phyloP scores from a whole-genome alignment of 345 rosid species.

The Populus alba region DNA sequence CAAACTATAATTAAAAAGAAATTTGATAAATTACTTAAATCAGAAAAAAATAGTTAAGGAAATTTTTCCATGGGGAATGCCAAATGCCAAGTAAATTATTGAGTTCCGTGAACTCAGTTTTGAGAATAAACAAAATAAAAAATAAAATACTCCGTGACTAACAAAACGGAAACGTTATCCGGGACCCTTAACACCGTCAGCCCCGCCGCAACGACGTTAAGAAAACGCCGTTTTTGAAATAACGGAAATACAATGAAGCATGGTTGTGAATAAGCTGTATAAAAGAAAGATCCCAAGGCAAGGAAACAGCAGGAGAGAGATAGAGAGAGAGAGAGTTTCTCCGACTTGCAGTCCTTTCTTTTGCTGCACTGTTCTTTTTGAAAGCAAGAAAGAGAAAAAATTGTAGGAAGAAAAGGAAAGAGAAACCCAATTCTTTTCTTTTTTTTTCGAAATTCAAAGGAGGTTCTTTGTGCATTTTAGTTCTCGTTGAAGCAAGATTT shows the following conservation, averaged over 20 bases:
- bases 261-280: constrained; percentile 27
- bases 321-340: constrained; percentile 17
- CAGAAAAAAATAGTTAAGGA: too few relatives aligned
- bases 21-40: background rate
- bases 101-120: constrained; percentile 25
- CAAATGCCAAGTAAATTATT: constrained; percentile 20
- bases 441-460: constrained; percentile 18
- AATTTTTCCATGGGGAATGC: constrained; percentile 35
- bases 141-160: background rate
- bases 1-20: too few relatives aligned
- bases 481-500: background rate
- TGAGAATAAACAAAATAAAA: background rate
- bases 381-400: background rate
- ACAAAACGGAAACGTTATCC: background rate
- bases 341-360: constrained; percentile 16
- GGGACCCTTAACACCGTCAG: constrained; percentile 40
- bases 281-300: constrained; percentile 35
- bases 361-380: constrained; percentile 17
- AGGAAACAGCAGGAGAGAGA: constrained; percentile 21
- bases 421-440: background rate
- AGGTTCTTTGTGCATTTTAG: constrained; percentile 31
- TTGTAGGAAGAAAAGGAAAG: too few relatives aligned
- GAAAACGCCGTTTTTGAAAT: constrained; percentile 32
- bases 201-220: constrained; percentile 46
- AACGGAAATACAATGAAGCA: constrained; percentile 29